Evolutionary conservation across 129 eudicot genomes (phyloP).

Genomic region (Centrapalus pauciflorus): DNA sequence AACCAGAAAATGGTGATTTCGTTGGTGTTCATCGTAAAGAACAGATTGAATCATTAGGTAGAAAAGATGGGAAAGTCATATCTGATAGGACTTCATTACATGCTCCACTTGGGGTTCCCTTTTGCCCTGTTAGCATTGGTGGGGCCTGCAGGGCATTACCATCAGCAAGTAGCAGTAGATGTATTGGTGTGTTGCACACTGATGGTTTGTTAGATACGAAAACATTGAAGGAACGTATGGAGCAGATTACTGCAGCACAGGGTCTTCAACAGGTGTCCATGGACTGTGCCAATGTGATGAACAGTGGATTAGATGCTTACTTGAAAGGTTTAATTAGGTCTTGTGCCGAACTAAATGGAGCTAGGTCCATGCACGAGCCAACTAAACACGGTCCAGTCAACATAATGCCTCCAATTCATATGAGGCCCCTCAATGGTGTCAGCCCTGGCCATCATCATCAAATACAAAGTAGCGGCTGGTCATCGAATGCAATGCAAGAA

Average conservation of each 20-base stretch:
- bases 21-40: constrained; percentile 41
- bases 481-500: constrained; percentile 42
- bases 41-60: constrained; percentile 29
- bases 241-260: constrained; percentile 52
- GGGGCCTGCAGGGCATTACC: constrained; percentile 57
- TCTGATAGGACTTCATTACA: constrained; percentile 43
- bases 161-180: constrained; percentile 36
- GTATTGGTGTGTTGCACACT: constrained; percentile 32
- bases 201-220: constrained; percentile 64
- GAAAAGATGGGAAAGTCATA: constrained; percentile 37
- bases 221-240: constrained; percentile 66
- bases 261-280: constrained; percentile 74
- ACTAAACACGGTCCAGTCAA: constrained; percentile 33
- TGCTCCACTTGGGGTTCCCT: constrained; percentile 86
- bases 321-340: constrained; percentile 74
- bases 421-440: constrained; percentile 47
- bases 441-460: constrained; percentile 45
- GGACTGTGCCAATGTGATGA: constrained; percentile 70
- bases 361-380: constrained; percentile 42
- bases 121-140: constrained; percentile 42
- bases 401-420: constrained; percentile 26
- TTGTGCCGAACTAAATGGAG: constrained; percentile 58
- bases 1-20: constrained; percentile 33
- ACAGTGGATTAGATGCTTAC: constrained; percentile 66
- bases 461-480: constrained; percentile 42